A percentile compares a stretch with the other conserved stretches of the same genome.
Evolutionary conservation across 176 grass and related monocot species (phyloP).

Genomic region (Musa beccarii): DNA sequence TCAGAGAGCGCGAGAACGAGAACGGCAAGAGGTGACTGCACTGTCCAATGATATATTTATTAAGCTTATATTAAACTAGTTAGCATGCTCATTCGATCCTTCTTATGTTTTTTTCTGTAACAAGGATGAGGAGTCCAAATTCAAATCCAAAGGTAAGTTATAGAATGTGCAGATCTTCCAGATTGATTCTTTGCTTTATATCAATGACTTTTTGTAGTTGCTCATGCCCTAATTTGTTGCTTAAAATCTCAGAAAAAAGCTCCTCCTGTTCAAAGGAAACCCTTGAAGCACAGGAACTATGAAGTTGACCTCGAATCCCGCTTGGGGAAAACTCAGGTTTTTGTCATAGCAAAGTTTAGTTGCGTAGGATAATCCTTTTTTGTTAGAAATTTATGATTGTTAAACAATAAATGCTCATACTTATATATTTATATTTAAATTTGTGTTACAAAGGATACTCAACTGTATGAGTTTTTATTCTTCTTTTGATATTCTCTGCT

Average conservation of each 20-base stretch:
- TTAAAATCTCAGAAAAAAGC: conserved; percentile 46
- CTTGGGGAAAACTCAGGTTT: conserved; percentile 97
- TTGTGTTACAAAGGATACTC: no score
- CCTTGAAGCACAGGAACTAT: conserved; percentile 94
- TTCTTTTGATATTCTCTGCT: no score
- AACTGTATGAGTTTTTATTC: no score
- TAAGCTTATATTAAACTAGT: background rate
- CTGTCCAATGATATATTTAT: background rate
- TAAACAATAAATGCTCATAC: no score
- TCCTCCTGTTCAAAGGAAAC: conserved; percentile 85
- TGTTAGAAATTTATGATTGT: no score
- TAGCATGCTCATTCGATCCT: background rate
- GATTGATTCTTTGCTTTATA: background rate
- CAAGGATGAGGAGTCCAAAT: conserved; percentile 34
- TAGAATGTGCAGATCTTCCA: background rate
- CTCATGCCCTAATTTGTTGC: background rate
- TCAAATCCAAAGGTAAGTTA: conserved; percentile 60
- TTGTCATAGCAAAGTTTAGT: background rate
- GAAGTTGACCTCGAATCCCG: conserved; percentile 95
- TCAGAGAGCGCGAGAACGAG: conserved; percentile 70
- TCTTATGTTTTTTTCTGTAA: conserved; percentile 14
- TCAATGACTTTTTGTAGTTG: background rate
- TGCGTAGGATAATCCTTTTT: no score
- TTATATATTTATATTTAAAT: no score
- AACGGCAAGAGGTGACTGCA: conserved; percentile 50